A percentile compares a stretch with the other conserved stretches of the same genome.
phyloP scores from a whole-genome alignment of 2,329 filamentous ascomycete species.

The Alternaria angustiovoidea region DNA sequence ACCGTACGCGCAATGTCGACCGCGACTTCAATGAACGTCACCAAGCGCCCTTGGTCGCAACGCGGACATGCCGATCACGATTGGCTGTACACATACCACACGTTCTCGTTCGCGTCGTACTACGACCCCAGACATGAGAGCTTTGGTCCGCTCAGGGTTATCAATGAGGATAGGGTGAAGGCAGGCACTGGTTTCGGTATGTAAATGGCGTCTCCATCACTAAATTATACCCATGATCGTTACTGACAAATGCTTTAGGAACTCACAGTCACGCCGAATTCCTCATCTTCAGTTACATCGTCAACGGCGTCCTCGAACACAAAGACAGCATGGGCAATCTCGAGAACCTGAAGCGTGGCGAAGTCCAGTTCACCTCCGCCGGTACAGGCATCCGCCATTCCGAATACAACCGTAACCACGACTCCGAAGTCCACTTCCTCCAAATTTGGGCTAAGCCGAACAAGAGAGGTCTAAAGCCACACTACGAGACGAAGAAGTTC shows the following conservation, averaged over 20 bases:
- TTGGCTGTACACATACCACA: constrained; percentile 89
- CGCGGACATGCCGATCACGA: constrained; percentile 83
- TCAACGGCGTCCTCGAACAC: constrained; percentile 87
- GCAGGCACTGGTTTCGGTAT: constrained; percentile 73
- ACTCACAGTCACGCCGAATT: constrained; percentile 86
- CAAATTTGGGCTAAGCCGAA: constrained; percentile 90
- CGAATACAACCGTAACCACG: constrained; percentile 78
- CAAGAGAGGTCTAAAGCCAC: constrained; percentile 73
- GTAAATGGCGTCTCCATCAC: neutral
- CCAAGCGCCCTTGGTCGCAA: constrained; percentile 73
- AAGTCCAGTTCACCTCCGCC: constrained; percentile 91
- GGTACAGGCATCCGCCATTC: constrained; percentile 81
- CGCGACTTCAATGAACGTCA: constrained; percentile 66
- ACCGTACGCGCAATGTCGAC: constrained; percentile 52
- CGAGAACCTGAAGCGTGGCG: constrained; percentile 77
- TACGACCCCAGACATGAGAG: constrained; percentile 71
- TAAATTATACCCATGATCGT: neutral
- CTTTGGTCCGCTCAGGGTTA: constrained; percentile 80
- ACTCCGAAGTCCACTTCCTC: constrained; percentile 79
- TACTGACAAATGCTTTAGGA: constrained; percentile 42
- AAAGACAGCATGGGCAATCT: constrained; percentile 80
- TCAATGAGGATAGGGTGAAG: constrained; percentile 87
- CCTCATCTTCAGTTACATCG: constrained; percentile 88
- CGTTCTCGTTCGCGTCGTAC: constrained; percentile 80
- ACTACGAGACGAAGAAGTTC: constrained; percentile 79